phyloP scores from a whole-genome alignment of 495 filamentous ascomycete genomes.

The Lindgomyces ingoldianus region DNA sequence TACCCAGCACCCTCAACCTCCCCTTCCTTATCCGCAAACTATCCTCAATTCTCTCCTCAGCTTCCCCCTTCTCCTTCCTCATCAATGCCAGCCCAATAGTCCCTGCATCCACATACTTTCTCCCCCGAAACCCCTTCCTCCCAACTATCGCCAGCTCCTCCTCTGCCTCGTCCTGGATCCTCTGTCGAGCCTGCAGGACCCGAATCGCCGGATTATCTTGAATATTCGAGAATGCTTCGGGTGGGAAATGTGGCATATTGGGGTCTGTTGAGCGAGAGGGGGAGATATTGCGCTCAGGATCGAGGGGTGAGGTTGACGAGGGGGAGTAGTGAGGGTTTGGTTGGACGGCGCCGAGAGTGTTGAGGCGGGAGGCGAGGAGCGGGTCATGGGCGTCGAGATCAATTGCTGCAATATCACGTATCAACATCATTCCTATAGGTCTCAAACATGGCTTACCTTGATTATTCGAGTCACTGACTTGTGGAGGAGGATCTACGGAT shows the following conservation, averaged over 20 bases:
- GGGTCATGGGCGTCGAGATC: conserved; percentile 67
- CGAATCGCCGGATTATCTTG: conserved; percentile 58
- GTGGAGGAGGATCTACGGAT: conserved; percentile 41
- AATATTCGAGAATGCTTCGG: conserved; percentile 51
- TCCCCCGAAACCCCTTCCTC: conserved; percentile 50
- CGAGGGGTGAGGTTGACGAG: conserved; percentile 52
- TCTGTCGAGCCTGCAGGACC: conserved; percentile 56
- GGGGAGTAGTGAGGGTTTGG: conserved; percentile 61
- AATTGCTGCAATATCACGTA: conserved; percentile 52
- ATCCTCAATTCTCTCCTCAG: conserved; percentile 59
- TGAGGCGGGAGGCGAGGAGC: conserved; percentile 62
- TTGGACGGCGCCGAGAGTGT: conserved; percentile 63
- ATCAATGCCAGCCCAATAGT: conserved; percentile 62
- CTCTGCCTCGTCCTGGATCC: conserved; percentile 60
- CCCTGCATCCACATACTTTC: conserved; percentile 62
- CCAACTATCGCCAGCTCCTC: conserved; percentile 56
- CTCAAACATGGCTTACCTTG: conserved; percentile 37
- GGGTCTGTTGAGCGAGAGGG: conserved; percentile 14
- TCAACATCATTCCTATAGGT: not conserved
- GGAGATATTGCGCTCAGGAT: conserved; percentile 27
- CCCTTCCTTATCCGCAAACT: conserved; percentile 60
- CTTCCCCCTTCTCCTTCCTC: conserved; percentile 57
- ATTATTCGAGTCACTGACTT: conserved; percentile 40
- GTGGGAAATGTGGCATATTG: conserved; percentile 28
- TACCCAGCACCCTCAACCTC: conserved; percentile 57